phyloP scores from a whole-genome alignment of 148 eudicot species.

The Camellia granthamiana region DNA sequence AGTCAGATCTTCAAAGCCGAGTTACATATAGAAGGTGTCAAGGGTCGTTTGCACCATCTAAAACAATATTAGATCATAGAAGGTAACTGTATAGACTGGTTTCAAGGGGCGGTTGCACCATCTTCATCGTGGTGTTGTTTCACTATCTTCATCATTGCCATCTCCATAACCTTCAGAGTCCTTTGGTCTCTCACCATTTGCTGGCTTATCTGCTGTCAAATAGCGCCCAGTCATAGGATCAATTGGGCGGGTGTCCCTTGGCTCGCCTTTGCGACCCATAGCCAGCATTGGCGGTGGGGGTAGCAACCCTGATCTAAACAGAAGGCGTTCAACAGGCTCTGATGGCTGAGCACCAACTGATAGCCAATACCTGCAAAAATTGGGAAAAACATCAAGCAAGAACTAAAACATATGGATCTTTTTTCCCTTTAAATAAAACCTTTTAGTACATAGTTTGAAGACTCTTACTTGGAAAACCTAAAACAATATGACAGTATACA shows the following conservation, averaged over 20 bases:
- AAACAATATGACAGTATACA: no score
- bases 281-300: conserved; percentile 98
- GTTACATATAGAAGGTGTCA: no score
- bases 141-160: conserved; percentile 23
- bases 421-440: background rate
- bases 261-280: conserved; percentile 84
- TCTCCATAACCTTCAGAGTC: conserved; percentile 24
- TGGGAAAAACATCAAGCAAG: background rate
- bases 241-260: conserved; percentile 68
- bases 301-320: conserved; percentile 76
- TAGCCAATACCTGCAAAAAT: conserved; percentile 63
- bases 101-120: conserved; percentile 15
- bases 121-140: conserved; percentile 1
- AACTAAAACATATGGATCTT: background rate
- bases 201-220: conserved; percentile 36
- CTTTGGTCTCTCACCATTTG: conserved; percentile 18
- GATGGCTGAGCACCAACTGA: conserved; percentile 97
- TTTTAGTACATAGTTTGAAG: background rate
- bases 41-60: no score
- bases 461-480: no score
- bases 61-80: no score
- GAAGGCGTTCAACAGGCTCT: conserved; percentile 77
- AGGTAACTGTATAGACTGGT: background rate
- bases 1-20: no score
- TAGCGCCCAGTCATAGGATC: conserved; percentile 75